Evolutionary conservation across 2,329 filamentous ascomycete species (phyloP).

Genomic region (Fusarium sp.): DNA sequence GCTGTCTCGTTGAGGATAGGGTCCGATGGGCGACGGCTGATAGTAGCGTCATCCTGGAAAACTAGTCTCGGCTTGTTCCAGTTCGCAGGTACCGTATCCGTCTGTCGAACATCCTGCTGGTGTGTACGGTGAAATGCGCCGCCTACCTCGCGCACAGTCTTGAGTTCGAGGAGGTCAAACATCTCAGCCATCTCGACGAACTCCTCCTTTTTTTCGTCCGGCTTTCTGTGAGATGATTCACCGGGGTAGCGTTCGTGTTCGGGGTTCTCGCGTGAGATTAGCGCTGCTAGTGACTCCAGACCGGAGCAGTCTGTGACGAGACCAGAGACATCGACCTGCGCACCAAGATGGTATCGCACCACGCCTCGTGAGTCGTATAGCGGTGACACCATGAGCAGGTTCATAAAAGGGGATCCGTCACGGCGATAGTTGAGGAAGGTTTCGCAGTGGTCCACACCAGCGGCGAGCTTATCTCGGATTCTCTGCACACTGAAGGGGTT

Average conservation of each 20-base stretch:
- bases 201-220: conserved; percentile 61
- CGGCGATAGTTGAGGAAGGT: conserved; percentile 82
- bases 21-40: conserved; percentile 38
- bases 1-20: conserved; percentile 38
- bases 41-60: conserved; percentile 54
- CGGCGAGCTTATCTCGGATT: conserved; percentile 70
- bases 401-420: conserved; percentile 84
- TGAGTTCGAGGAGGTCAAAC: conserved; percentile 76
- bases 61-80: conserved; percentile 59
- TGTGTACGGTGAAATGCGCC: conserved; percentile 69
- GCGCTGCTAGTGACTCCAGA: conserved; percentile 70
- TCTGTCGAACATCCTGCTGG: conserved; percentile 55
- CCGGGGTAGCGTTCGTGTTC: conserved; percentile 46
- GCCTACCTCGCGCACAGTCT: conserved; percentile 72
- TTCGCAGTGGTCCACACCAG: conserved; percentile 78
- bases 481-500: conserved; percentile 72
- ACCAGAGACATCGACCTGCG: conserved; percentile 78
- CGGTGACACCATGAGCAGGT: conserved; percentile 80
- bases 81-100: conserved; percentile 53
- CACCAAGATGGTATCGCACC: conserved; percentile 77
- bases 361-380: conserved; percentile 75
- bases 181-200: conserved; percentile 77
- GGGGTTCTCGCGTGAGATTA: conserved; percentile 53
- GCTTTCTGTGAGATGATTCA: conserved; percentile 16
- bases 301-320: conserved; percentile 75